Percentiles rank a stretch among this genome's conserved stretches.
These are phyloP conservation scores for Globisporangium yorkense DNA, from an alignment of 352 stramenopile genomes.

Conservation along the genomic window DNA sequence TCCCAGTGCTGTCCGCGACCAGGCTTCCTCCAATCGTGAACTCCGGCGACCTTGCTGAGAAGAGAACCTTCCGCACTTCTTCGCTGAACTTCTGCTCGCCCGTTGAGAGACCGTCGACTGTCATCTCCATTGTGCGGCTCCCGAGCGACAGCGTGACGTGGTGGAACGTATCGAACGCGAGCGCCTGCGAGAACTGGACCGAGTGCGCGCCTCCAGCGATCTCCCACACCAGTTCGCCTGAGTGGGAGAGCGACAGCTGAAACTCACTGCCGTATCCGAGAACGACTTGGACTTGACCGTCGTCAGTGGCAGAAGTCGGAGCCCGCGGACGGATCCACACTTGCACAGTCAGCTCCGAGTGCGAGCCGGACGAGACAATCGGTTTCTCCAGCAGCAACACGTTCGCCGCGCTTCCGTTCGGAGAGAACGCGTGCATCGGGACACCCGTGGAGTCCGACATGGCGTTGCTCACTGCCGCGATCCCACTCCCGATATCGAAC, in stretches of 20 bases:
- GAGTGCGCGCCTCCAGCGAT: constrained; percentile 31
- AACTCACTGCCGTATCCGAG: constrained; percentile 62
- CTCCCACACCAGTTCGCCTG: constrained; percentile 45
- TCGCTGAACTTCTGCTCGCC: constrained; percentile 23
- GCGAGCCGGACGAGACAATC: constrained; percentile 42
- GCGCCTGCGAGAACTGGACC: constrained; percentile 26
- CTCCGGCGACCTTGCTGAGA: constrained; percentile 23
- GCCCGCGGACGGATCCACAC: constrained; percentile 51
- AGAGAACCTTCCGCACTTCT: constrained; percentile 18
- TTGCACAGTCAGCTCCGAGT: constrained; percentile 58
- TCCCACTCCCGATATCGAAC: constrained; percentile 34
- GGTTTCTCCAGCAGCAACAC: constrained; percentile 62
- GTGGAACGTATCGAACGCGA: constrained; percentile 46
- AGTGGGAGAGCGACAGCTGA: constrained; percentile 31
- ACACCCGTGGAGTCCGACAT: constrained; percentile 57
- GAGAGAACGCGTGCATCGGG: constrained; percentile 49
- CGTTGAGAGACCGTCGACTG: constrained; percentile 38
- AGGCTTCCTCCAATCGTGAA: constrained; percentile 47
- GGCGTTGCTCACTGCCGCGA: constrained; percentile 26
- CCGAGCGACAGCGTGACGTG: constrained; percentile 58
- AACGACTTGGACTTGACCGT: constrained; percentile 34
- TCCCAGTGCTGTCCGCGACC: constrained; percentile 21
- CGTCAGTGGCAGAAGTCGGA: background rate
- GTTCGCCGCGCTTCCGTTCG: constrained; percentile 33
- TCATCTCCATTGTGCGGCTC: constrained; percentile 26